Evolutionary conservation across 305 asterid genomes (phyloP).

Genomic region (Ilex paraguariensis): DNA sequence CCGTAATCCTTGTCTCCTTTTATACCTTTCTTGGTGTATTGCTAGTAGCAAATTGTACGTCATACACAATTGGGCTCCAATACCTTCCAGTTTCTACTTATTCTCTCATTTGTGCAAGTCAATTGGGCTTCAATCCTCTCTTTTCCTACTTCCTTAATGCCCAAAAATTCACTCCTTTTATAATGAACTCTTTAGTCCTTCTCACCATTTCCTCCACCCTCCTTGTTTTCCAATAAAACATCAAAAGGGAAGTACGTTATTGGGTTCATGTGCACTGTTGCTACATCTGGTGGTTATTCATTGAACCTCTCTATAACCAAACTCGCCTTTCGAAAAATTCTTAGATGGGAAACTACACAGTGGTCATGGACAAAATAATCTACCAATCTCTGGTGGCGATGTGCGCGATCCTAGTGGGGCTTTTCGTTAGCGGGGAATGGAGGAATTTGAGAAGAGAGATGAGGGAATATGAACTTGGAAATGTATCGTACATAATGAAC

Average conservation of each 20-base stretch:
- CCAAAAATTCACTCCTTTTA: no score
- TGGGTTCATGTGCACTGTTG: conserved; percentile 29
- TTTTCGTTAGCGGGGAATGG: conserved; percentile 35
- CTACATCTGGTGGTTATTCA: conserved; percentile 26
- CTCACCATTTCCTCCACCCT: conserved; percentile 29
- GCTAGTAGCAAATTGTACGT: no score
- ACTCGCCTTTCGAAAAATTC: conserved; percentile 15
- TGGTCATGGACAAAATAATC: conserved; percentile 19
- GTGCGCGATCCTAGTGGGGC: conserved; percentile 17
- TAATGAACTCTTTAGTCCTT: conserved; percentile 31
- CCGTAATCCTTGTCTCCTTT: no score
- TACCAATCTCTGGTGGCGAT: conserved; percentile 27
- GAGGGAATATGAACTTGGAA: conserved; percentile 22
- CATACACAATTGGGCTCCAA: no score
- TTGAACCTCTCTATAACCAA: conserved; percentile 18
- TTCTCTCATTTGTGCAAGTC: no score
- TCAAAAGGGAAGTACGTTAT: conserved; percentile 6
- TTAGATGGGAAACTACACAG: conserved; percentile 12
- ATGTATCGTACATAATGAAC: conserved; percentile 16
- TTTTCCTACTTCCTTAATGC: no score
- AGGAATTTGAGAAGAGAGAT: conserved; percentile 23
- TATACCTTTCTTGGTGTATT: no score
- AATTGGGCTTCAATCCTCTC: no score
- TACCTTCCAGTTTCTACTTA: no score
- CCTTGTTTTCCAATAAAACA: conserved; percentile 17